phyloP scores from a whole-genome alignment of 2,329 filamentous ascomycete genomes.

The Massarina eburnea region DNA sequence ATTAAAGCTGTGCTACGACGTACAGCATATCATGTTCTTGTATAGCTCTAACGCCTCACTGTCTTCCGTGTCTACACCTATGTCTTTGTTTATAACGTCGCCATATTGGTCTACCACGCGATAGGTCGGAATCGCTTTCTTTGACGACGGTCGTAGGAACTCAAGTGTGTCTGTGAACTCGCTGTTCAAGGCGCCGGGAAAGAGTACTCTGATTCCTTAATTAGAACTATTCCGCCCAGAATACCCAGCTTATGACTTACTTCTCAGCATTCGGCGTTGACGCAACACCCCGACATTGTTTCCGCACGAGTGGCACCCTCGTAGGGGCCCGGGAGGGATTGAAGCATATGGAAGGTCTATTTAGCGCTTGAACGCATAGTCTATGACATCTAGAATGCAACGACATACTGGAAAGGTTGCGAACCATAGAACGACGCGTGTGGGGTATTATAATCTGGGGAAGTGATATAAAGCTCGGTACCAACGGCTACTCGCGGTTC shows the following conservation, averaged over 20 bases:
- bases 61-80: slow-evolving; percentile 65
- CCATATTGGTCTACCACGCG: slow-evolving; percentile 90
- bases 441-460: slow-evolving; percentile 30
- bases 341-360: slow-evolving; percentile 11
- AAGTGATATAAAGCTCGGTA: slow-evolving; percentile 21
- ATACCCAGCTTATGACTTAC: slow-evolving; percentile 43
- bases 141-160: slow-evolving; percentile 73
- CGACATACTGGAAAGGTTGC: slow-evolving; percentile 29
- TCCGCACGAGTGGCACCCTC: slow-evolving; percentile 22
- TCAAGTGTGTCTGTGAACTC: slow-evolving; percentile 80
- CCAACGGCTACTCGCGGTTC: slow-evolving; percentile 35
- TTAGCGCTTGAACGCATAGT: slow-evolving; percentile 20
- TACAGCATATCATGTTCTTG: slow-evolving; percentile 64
- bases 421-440: slow-evolving; percentile 16
- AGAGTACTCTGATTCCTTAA: slow-evolving; percentile 57
- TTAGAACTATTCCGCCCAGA: background rate
- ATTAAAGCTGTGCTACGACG: slow-evolving; percentile 9
- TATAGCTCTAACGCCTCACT: slow-evolving; percentile 64
- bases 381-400: slow-evolving; percentile 33
- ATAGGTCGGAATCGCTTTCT: slow-evolving; percentile 83
- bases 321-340: slow-evolving; percentile 15
- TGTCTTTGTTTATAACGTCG: slow-evolving; percentile 72
- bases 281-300: slow-evolving; percentile 58
- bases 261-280: slow-evolving; percentile 62
- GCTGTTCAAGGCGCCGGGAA: slow-evolving; percentile 93